These are phyloP conservation scores for Hanseniaspora mollemarum DNA, from an alignment of 805 yeast genomes.

Conservation along the genomic window DNA sequence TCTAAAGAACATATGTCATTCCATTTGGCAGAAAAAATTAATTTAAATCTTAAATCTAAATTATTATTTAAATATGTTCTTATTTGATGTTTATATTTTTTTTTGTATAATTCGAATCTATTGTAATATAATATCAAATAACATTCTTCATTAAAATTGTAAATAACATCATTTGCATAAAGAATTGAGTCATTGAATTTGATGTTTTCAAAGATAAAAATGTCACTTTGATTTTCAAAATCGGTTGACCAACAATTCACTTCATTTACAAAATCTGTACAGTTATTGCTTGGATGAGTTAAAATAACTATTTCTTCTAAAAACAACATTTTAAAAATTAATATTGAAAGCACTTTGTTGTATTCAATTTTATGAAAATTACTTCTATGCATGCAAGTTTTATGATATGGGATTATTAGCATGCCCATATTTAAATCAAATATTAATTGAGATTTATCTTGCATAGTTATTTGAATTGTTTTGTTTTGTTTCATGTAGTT, in stretches of 20 bases:
- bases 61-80: slow-evolving; percentile 5
- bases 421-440: slow-evolving; percentile 6
- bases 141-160: background rate
- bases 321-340: background rate
- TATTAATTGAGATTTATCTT: background rate
- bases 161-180: background rate
- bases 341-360: background rate
- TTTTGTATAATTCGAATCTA: slow-evolving; percentile 3
- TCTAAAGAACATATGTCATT: background rate
- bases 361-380: slow-evolving; percentile 4
- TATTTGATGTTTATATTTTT: background rate
- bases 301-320: background rate
- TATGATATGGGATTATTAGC: background rate
- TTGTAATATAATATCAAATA: background rate
- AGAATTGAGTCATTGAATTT: background rate
- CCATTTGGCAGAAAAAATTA: background rate
- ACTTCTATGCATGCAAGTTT: background rate
- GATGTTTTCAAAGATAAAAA: background rate
- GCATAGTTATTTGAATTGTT: background rate
- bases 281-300: background rate
- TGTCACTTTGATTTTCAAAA: too few species aligned
- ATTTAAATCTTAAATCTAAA: background rate
- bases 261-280: background rate
- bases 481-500: background rate
- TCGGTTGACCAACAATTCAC: background rate